Conservation (phyloP, 106 monocot genomes). For the Acorus calamus region DNA sequence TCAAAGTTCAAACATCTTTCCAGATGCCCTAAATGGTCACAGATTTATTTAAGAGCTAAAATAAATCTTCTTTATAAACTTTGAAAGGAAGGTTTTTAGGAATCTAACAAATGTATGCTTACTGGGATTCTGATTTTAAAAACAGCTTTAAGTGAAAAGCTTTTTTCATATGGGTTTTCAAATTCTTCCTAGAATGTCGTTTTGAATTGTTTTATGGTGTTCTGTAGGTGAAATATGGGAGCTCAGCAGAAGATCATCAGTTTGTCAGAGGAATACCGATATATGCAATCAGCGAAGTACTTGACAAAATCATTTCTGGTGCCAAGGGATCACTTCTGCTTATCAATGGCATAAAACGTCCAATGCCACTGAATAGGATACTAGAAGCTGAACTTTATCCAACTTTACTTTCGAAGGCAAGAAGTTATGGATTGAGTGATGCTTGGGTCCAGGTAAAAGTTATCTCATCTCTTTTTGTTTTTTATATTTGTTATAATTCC, state of each 20-base stretch:
- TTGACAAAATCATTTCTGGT: constrained; percentile 60
- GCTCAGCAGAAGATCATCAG: constrained; percentile 68
- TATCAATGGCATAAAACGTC: constrained; percentile 77
- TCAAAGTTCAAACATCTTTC: no score
- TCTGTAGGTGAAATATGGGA: constrained; percentile 60
- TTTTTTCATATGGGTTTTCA: not conserved
- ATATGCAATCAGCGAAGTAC: constrained; percentile 72
- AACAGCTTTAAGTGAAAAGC: not conserved
- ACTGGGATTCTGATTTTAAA: no score
- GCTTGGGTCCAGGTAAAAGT: constrained; percentile 66
- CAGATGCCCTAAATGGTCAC: no score
- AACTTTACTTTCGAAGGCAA: constrained; percentile 87
- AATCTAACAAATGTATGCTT: no score
- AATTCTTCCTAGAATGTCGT: no score
- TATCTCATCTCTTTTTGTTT: not conserved
- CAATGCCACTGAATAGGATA: constrained; percentile 82
- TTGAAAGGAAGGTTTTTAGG: no score
- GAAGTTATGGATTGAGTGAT: constrained; percentile 86
- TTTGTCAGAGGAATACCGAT: constrained; percentile 90
- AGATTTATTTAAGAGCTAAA: no score
- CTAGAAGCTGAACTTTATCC: constrained; percentile 92
- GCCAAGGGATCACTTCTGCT: constrained; percentile 47
- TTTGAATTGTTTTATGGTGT: not conserved
- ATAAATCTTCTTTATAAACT: no score
- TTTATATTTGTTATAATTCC: not conserved